Conservation (phyloP, 371 early-diverging fungal genomes). For the Apophysomyces variabilis region DNA sequence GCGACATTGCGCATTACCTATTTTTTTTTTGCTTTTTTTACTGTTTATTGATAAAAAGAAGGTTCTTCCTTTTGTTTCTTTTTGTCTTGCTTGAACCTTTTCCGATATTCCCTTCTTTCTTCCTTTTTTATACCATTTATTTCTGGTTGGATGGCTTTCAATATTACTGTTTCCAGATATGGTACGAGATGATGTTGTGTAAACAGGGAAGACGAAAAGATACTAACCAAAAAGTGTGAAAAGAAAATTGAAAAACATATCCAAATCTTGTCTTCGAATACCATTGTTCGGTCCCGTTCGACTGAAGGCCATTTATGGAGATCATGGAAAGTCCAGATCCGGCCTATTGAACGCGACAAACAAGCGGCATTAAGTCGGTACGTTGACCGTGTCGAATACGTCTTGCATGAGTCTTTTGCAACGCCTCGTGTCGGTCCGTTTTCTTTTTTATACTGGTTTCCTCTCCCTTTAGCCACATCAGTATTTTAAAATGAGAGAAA, state of each 20-base stretch:
- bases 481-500: neutral
- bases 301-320: neutral
- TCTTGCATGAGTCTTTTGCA: slow-evolving; percentile 69
- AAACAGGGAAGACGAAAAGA: too few relatives aligned
- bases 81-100: too few relatives aligned
- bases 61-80: too few relatives aligned
- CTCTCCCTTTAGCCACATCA: neutral
- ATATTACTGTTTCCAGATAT: slow-evolving; percentile 5
- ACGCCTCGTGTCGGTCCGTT: slow-evolving; percentile 32
- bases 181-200: neutral
- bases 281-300: neutral
- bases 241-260: slow-evolving; percentile 7
- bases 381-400: slow-evolving; percentile 67
- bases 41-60: too few relatives aligned
- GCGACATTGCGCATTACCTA: too few relatives aligned
- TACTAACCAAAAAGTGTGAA: neutral
- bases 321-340: slow-evolving; percentile 4
- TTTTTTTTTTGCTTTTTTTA: too few relatives aligned
- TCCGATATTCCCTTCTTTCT: neutral
- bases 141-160: neutral
- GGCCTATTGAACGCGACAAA: slow-evolving; percentile 2
- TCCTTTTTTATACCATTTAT: neutral
- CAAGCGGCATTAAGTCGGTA: slow-evolving; percentile 11
- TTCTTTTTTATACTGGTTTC: neutral
- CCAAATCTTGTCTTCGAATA: slow-evolving; percentile 1